These are phyloP conservation scores for Globisporangium okanoganense DNA, from an alignment of 352 stramenopile genomes.

Conservation along the genomic window DNA sequence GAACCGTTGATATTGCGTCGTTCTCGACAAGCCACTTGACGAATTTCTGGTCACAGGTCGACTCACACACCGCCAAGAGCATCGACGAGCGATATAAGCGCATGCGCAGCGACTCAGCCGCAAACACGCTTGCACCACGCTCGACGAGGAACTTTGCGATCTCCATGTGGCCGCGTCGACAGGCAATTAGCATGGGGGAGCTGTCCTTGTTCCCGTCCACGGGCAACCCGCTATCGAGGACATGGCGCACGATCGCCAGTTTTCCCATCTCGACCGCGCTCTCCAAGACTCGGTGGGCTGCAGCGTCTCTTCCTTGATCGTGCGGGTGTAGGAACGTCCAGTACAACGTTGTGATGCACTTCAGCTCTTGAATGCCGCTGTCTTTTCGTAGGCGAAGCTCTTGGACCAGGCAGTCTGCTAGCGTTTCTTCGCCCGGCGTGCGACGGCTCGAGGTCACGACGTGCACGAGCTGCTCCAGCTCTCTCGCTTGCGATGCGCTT, in stretches of 20 bases:
- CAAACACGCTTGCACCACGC: not conserved
- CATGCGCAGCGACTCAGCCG: not conserved
- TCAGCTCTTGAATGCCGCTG: not conserved
- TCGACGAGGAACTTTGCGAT: conserved; percentile 2
- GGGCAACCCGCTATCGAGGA: not conserved
- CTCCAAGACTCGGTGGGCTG: not conserved
- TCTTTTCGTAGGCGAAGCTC: not conserved
- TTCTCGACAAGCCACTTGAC: not conserved
- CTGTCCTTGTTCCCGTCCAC: not conserved
- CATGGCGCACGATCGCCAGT: not conserved
- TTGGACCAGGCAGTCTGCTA: not conserved
- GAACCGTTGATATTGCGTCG: not conserved
- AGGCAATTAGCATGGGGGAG: not conserved
- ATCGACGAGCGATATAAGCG: not conserved
- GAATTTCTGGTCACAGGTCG: not conserved
- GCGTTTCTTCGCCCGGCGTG: not conserved
- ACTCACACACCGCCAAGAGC: conserved; percentile 1
- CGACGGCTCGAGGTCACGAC: not conserved
- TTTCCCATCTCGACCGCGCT: not conserved
- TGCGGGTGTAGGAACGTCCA: not conserved
- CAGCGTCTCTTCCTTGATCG: not conserved
- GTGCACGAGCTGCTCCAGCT: not conserved
- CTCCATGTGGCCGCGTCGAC: not conserved
- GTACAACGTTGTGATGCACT: not conserved
- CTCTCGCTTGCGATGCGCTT: not conserved